Evolutionary conservation across 1,139 yeast species (phyloP), one percentile per base, ranked within the genome.

Genomic region (Kodamaea alishanica): DNA sequence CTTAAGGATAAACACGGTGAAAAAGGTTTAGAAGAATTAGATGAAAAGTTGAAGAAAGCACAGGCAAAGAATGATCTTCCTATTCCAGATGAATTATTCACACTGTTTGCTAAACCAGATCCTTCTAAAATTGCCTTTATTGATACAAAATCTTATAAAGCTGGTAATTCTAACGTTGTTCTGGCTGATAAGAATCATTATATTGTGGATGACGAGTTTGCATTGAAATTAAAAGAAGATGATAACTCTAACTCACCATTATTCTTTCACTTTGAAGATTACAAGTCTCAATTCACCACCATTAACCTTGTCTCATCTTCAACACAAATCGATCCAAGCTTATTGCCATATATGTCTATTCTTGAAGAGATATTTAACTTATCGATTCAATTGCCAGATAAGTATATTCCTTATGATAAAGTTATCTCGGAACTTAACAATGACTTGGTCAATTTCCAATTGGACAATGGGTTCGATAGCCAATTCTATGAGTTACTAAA

Each of bases 201-300:
- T 32, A 37, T 55, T 26, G 42, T 41, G 6, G 45, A 55, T 33
- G 63, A 59, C 36, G 43, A 43, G 1, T 52, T 77, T 30, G 54
- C 59, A 38, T 48, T 65, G 33, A 54, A 61, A 34, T 56, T 62
- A 44, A 37, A 35, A 50, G 47, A 51, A 1, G 78, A 74, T 45
- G 47, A 51, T 1, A 65, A 72, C 28, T 34, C 41, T 6, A 11
- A 12, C 8, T 74, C 83, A 48, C 90, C 95, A 6, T 60, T 89
- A 30, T 82, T 79, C 47, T 60, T 89, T 39, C 95, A 89, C 55
- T 75, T 85, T 51, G 97, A 92, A 60, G 78, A 83, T 46, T 84
- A 78, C 56, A 75, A 80, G 40, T 86, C 97, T 1, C 81, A 85
- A 53, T 92, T 92, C 58, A 78, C 87, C 22, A 79, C 85, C n/a